A percentile compares a stretch with the other conserved stretches of the same genome.
phyloP scores from a whole-genome alignment of 192 early-diverging fungal genomes.

The Coemansia sp. region DNA sequence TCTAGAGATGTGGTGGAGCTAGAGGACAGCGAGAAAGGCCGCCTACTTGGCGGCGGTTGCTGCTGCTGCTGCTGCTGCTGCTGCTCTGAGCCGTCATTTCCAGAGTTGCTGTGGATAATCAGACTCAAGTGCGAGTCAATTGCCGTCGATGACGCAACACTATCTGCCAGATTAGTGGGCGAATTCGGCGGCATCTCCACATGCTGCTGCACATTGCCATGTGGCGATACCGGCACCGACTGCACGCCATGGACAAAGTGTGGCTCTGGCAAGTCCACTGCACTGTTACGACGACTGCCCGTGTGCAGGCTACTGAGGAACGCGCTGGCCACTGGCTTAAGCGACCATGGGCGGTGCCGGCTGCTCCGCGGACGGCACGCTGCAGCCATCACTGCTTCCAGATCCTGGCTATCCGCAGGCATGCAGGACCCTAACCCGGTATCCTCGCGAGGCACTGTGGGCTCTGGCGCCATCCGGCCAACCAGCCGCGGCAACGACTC shows the following conservation, averaged over 20 bases:
- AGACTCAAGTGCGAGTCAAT: slow-evolving; percentile 3
- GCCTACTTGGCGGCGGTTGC: too few species aligned
- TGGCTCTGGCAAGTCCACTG: not conserved
- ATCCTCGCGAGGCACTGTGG: slow-evolving; percentile 13
- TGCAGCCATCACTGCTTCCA: not conserved
- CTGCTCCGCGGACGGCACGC: not conserved
- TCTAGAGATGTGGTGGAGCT: slow-evolving; percentile 8
- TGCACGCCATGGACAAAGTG: not conserved
- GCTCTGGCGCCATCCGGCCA: slow-evolving; percentile 13
- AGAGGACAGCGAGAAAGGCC: slow-evolving; percentile 1
- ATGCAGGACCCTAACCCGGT: not conserved
- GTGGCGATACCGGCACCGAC: slow-evolving; percentile 12
- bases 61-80: too few species aligned
- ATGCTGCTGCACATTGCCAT: not conserved
- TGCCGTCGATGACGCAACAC: not conserved
- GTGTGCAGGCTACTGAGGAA: slow-evolving; percentile 1
- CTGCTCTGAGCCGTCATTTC: not conserved
- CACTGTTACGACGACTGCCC: not conserved
- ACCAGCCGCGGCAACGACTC: slow-evolving; percentile 10
- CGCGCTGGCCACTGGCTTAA: slow-evolving; percentile 4
- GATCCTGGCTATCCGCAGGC: not conserved
- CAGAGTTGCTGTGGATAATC: not conserved
- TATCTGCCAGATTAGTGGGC: not conserved
- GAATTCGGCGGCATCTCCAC: not conserved
- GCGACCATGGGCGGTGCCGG: not conserved